phyloP scores from a whole-genome alignment of 805 yeast genomes.

The Kuraishia piskuri region DNA sequence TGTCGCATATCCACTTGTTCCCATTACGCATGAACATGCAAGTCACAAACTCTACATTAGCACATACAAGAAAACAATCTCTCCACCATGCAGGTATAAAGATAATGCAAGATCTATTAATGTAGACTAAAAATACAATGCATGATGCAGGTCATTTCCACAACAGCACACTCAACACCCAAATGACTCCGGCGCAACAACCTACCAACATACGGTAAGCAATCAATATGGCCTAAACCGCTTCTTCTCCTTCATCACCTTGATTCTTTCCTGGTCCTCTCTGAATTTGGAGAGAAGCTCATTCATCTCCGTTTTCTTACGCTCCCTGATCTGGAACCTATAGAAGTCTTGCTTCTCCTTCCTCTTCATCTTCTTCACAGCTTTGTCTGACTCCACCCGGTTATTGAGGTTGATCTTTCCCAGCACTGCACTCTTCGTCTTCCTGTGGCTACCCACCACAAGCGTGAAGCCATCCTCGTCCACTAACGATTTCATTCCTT shows the following conservation, averaged over 20 bases:
- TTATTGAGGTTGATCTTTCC: constrained; percentile 31
- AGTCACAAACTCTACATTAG: too few species aligned
- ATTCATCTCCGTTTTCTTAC: constrained; percentile 87
- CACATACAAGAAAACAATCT: too few species aligned
- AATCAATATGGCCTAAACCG: constrained; percentile 75
- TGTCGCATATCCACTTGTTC: too few species aligned
- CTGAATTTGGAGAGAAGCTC: constrained; percentile 77
- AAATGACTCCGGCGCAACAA: background rate
- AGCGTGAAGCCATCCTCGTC: constrained; percentile 93
- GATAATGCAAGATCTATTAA: too few species aligned
- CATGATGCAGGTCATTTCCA: too few species aligned
- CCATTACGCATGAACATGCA: too few species aligned
- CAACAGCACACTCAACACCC: background rate
- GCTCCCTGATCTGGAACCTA: constrained; percentile 91
- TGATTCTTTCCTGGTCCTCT: constrained; percentile 82
- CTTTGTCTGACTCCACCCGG: constrained; percentile 19
- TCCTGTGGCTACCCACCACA: constrained; percentile 82
- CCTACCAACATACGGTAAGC: background rate
- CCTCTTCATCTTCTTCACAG: constrained; percentile 47
- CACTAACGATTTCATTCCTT: constrained; percentile 49
- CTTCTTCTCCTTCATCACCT: constrained; percentile 68
- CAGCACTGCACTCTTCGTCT: constrained; percentile 64
- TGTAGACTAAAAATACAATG: too few species aligned
- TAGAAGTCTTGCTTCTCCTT: constrained; percentile 87
- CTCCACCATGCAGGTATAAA: too few species aligned